Base-by-base conservation (phyloP, 257 asterid species). In the Nicotiana knightiana region DNA sequence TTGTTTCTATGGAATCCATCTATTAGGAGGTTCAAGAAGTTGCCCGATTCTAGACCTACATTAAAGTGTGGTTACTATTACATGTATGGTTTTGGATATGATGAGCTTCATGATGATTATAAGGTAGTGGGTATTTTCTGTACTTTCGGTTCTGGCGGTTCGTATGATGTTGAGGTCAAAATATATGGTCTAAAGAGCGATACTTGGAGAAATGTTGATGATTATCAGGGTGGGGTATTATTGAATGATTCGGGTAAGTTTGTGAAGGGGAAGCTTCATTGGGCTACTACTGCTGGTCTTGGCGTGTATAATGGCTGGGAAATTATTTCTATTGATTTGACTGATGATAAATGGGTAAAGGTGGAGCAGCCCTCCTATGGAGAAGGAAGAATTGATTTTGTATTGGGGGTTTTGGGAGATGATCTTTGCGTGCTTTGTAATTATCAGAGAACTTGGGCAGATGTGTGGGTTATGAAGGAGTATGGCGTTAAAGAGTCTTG, bases 1-100 rank as follows among this genome's bases (percentile, higher is more conserved):
- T 54, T 91, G 77, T 39, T 84, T 37, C 32, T 92, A 37, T 89
- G 88, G 90, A 91, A 91, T 77, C 95, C 94, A 11, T 26, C 90
- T 12, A 76, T 87, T 2, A 87, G 86, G 76, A 62, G 71, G 17
- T 88, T 62, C 80, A 86, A 85, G 84, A 83, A 51, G 1, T 82
- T 91, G 79, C 91, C 97, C 1, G 82, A 81, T 73, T 86, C 85
- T 37, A 83, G 75, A 39, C 82, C 59, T 24, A n/a, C 76, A 53
- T 3, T 15, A 15, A 70, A 37, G 9, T 32, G 6, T 8, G 81
- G 83, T 9, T 12, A 43, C 3, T 43, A 43, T 43, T 43, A 9
- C 51, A 43, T 43, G 51, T 43, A 43, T 43, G 51, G 51, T 43
- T 43, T 43, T 43, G 51, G 51, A 8, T 43, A 43, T 11, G 51